These are phyloP conservation scores for Botrytis galanthina DNA, from an alignment of 2,329 filamentous ascomycete genomes.

Conservation along the genomic window DNA sequence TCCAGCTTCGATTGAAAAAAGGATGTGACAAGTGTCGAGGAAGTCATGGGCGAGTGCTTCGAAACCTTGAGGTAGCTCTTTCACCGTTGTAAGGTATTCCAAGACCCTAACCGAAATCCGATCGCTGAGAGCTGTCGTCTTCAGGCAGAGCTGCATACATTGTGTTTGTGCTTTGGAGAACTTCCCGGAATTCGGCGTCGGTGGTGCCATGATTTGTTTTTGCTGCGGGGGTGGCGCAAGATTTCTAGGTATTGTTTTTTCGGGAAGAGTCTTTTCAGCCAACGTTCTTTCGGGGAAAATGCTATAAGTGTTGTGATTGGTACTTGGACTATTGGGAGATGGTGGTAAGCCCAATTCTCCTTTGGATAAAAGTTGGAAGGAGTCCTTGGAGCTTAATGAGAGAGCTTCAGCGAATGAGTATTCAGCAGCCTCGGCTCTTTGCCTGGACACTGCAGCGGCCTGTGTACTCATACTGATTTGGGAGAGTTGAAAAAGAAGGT, in stretches of 20 bases:
- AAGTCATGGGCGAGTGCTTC: constrained; percentile 62
- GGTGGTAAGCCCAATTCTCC: background rate
- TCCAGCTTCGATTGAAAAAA: constrained; percentile 68
- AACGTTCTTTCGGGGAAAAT: background rate
- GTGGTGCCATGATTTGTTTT: constrained; percentile 2
- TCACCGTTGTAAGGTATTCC: constrained; percentile 59
- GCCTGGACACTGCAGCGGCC: background rate
- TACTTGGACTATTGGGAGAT: constrained; percentile 1
- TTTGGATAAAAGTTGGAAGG: constrained; percentile 5
- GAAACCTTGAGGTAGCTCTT: constrained; percentile 54
- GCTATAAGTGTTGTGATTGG: background rate
- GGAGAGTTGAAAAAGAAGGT: background rate
- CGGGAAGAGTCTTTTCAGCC: background rate
- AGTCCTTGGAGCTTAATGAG: constrained; percentile 4
- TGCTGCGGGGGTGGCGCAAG: background rate
- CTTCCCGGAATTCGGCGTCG: background rate
- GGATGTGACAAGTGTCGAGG: constrained; percentile 62
- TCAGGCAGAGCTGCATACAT: constrained; percentile 52
- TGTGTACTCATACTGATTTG: constrained; percentile 16
- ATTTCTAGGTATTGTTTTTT: constrained; percentile 3
- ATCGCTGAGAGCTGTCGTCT: constrained; percentile 59
- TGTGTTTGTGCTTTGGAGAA: constrained; percentile 28
- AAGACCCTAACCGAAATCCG: constrained; percentile 63
- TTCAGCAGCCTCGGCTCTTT: constrained; percentile 8
- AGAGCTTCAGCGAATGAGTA: constrained; percentile 17